Conservation (phyloP, 2,329 filamentous ascomycete species). For the Pyricularia sp. region DNA sequence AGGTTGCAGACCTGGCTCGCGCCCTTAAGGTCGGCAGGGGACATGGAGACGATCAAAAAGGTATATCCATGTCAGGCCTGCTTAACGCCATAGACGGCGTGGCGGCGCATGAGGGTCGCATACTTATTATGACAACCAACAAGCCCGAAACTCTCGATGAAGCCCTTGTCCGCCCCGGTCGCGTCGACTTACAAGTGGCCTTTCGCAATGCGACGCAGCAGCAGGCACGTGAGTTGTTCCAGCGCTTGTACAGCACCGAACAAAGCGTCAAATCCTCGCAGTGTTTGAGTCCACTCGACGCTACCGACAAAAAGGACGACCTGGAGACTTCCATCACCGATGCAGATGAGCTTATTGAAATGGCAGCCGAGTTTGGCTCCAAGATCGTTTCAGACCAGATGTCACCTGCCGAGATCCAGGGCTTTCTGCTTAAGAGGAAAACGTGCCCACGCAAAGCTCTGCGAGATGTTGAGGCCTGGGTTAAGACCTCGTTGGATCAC, state of each 20-base stretch:
- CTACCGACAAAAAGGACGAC: conserved; percentile 4
- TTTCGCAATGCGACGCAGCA: conserved; percentile 37
- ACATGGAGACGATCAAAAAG: conserved; percentile 27
- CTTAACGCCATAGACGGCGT: conserved; percentile 78
- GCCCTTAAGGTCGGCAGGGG: not conserved
- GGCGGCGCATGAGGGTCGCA: conserved; percentile 62
- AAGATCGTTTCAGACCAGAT: conserved; percentile 39
- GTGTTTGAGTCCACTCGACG: not conserved
- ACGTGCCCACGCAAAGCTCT: conserved; percentile 42
- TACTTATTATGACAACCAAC: conserved; percentile 77
- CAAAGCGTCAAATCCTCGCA: conserved; percentile 2
- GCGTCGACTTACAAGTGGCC: conserved; percentile 49
- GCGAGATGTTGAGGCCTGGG: conserved; percentile 39
- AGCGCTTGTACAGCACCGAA: conserved; percentile 45
- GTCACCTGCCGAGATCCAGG: conserved; percentile 51
- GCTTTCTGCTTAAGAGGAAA: conserved; percentile 50
- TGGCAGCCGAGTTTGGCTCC: conserved; percentile 36
- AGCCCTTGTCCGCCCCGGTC: conserved; percentile 59
- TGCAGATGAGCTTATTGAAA: conserved; percentile 24
- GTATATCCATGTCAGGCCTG: conserved; percentile 63
- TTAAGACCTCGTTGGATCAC: conserved; percentile 34
- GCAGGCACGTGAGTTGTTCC: conserved; percentile 45
- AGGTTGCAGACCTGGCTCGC: conserved; percentile 21
- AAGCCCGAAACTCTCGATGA: conserved; percentile 59
- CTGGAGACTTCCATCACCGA: conserved; percentile 18